Evolutionary conservation across 164 flowering plant species (phyloP).

Genomic region (Buxus sempervirens): DNA sequence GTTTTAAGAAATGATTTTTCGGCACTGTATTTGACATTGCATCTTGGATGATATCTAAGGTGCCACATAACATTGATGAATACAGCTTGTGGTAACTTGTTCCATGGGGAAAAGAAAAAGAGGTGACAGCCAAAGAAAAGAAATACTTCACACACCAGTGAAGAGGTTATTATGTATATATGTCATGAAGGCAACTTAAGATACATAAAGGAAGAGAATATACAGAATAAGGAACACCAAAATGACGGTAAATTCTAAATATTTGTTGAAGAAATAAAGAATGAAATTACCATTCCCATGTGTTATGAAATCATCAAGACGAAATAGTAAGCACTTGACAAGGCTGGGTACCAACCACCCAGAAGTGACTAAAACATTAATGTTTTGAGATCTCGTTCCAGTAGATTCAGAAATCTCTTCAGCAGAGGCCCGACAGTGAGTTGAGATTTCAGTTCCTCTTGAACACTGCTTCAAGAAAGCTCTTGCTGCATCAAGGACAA

Average conservation of each 20-base stretch:
- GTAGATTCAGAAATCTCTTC: constrained; percentile 16
- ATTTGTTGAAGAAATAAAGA: not conserved
- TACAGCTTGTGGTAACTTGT: no score
- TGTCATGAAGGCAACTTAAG: not conserved
- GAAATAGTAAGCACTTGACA: constrained; percentile 86
- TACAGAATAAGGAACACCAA: not conserved
- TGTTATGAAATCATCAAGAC: constrained; percentile 53
- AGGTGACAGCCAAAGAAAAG: not conserved
- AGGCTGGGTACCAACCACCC: constrained; percentile 91
- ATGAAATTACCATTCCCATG: constrained; percentile 60
- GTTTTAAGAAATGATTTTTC: no score
- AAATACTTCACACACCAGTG: not conserved
- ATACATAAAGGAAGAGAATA: not conserved
- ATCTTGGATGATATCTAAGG: no score
- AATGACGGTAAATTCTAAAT: not conserved
- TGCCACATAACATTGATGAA: no score
- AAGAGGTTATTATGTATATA: not conserved
- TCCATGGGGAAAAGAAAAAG: no score
- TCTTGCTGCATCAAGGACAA: constrained; percentile 48
- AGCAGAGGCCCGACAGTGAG: constrained; percentile 20
- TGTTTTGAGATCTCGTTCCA: constrained; percentile 29
- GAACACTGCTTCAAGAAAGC: constrained; percentile 69
- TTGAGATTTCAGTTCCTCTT: constrained; percentile 23
- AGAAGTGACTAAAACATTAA: constrained; percentile 85
- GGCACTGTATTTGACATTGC: no score